Evolutionary conservation across 2,329 filamentous ascomycete species (phyloP), one percentile per base, ranked within the genome.

Genomic region (Parasarocladium wereldwijsianum): DNA sequence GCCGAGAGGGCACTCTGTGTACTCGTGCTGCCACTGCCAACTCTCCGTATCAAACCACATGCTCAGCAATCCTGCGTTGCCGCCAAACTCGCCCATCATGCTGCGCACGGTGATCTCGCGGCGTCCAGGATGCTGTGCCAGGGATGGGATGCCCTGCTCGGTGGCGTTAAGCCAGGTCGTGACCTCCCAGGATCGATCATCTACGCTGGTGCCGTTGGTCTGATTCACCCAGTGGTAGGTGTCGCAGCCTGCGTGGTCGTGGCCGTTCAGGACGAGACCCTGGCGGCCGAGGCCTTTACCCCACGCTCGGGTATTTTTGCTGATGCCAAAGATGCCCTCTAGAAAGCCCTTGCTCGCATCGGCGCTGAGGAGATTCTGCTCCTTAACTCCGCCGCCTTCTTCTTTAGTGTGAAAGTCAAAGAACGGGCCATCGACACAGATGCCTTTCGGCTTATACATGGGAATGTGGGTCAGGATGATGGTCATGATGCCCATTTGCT

Each of bases 31-130:
- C 90, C 90, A 98, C 49, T 80, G 71, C 62, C 71, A 76, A 1
- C 54, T 52, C 3, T 64, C 59, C 33, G 68, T 52, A 49, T 96
- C 83, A 46, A 87, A 96, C 87, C 87, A 98, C 1, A 81, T 66
- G 37, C 80, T 90, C 23, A 98, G 55, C 24, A 98, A 61, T 0
- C 85, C 90, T 0, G 85, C 84, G 48, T 94, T 90, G 13, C 90
- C 90, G n/a, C 74, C 77, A 52, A 80, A 98, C 33, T 82, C 81
- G 33, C 90, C 90, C 90, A 98, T 98, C 85, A 98, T 96, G 52
- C 84, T 93, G 35, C 86, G 75, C 3, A 98, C 80, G 0, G 90
- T 98, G 39, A 96, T 73, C 54, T 98, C 90, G 17, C 87, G 66
- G 5, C 94, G 60, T 1, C 78, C 78, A 0, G 78, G 70, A 3